Percentiles rank a stretch among this genome's conserved stretches.
Conservation (phyloP, 305 asterid genomes). For the Fraxinus paxiana region DNA sequence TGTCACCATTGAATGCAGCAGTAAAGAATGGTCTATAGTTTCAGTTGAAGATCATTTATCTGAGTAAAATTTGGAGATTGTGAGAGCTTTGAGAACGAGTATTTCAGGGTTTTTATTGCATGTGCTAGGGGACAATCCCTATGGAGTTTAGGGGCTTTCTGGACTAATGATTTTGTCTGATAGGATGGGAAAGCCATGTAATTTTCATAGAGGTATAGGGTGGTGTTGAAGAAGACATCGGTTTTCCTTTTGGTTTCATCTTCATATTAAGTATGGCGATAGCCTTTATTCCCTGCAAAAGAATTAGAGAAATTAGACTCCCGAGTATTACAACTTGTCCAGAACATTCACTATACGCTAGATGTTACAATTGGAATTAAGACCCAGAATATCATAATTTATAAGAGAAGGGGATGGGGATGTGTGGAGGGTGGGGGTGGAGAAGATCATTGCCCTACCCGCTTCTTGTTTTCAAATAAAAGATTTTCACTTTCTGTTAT, state of each 20-base stretch:
- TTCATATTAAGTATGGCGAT: neutral
- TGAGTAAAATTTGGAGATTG: neutral
- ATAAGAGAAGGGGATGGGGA: neutral
- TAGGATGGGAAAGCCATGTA: neutral
- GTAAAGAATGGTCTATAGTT: neutral
- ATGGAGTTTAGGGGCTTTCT: neutral
- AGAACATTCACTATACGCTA: neutral
- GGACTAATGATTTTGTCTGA: neutral
- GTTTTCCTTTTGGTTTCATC: neutral
- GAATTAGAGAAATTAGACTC: neutral
- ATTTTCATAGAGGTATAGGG: neutral
- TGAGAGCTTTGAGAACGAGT: neutral
- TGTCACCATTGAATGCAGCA: neutral
- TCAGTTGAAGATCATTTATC: neutral
- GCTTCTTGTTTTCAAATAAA: neutral
- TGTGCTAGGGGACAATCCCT: neutral
- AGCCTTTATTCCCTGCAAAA: neutral
- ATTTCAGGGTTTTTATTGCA: neutral
- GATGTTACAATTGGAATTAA: neutral
- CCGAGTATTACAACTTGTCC: neutral
- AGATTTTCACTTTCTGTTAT: neutral
- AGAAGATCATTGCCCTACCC: neutral
- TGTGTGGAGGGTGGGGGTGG: neutral
- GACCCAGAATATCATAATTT: neutral
- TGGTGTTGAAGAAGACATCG: neutral